phyloP scores from a whole-genome alignment of 164 flowering plant species.

The Liriodendron chinense region DNA sequence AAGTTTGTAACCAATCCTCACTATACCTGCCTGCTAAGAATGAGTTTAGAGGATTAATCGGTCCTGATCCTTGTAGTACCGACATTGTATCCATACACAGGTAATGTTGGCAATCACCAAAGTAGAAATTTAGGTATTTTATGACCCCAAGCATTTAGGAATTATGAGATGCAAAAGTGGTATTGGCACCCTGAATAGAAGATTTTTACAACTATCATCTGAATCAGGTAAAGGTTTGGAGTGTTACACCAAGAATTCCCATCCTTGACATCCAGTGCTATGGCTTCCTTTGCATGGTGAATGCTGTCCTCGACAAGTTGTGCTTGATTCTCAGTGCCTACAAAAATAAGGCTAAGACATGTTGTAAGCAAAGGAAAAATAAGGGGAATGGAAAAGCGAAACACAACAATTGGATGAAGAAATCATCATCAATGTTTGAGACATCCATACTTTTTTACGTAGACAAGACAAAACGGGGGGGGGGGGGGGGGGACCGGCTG shows the following conservation, averaged over 20 bases:
- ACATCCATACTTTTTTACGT: not conserved
- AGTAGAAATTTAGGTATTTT: not conserved
- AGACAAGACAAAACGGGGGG: not conserved
- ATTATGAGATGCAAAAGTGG: not conserved
- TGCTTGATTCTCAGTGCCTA: slow-evolving; percentile 62
- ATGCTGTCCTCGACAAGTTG: slow-evolving; percentile 80
- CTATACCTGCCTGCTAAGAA: not conserved
- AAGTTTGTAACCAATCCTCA: not conserved
- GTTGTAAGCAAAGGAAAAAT: not conserved
- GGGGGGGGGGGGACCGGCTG: too few relatives aligned
- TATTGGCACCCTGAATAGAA: not conserved
- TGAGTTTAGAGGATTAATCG: not conserved
- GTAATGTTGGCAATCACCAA: not conserved
- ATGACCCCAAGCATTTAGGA: not conserved
- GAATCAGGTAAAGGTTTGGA: not conserved
- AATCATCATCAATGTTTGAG: not conserved
- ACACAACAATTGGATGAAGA: not conserved
- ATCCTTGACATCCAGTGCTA: slow-evolving; percentile 80
- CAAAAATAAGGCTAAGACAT: slow-evolving; percentile 21
- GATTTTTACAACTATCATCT: not conserved
- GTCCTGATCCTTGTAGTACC: not conserved
- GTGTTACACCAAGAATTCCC: slow-evolving; percentile 93
- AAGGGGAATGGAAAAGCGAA: not conserved
- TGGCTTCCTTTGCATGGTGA: slow-evolving; percentile 84
- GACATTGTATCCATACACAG: not conserved